A percentile compares a stretch with the other conserved stretches of the same genome.
Conservation (phyloP, 2,329 filamentous ascomycete species). For the Ceratocystis lukuohia region DNA sequence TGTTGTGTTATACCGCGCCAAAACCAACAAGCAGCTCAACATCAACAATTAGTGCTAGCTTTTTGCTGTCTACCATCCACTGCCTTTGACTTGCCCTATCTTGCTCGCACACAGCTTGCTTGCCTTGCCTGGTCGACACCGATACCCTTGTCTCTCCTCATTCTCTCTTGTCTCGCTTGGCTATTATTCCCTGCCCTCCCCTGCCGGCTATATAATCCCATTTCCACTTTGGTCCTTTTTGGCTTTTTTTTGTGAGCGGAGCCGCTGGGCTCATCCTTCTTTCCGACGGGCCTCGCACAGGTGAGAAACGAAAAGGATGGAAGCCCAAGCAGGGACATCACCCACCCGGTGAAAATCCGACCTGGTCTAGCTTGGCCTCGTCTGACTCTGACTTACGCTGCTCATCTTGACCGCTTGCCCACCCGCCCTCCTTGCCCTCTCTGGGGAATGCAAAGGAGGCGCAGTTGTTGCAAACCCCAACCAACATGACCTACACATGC, state of each 20-base stretch:
- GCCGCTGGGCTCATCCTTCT: constrained; percentile 12
- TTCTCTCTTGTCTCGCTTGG: constrained; percentile 7
- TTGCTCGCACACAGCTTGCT: too few relatives aligned
- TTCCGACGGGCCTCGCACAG: background rate
- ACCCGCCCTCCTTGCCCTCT: background rate
- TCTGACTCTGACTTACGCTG: background rate
- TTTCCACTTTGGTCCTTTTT: constrained; percentile 5
- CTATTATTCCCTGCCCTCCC: constrained; percentile 1
- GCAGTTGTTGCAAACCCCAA: background rate
- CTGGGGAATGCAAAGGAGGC: background rate
- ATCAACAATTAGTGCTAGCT: background rate
- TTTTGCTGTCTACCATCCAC: background rate
- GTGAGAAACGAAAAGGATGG: background rate
- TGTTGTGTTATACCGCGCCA: background rate
- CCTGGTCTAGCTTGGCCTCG: background rate
- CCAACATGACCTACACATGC: background rate
- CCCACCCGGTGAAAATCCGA: background rate
- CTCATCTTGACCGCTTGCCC: background rate
- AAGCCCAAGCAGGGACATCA: background rate
- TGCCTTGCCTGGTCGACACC: background rate
- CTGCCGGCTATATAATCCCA: constrained; percentile 4
- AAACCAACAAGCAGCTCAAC: background rate
- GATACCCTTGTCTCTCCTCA: constrained; percentile 3
- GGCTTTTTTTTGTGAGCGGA: constrained; percentile 3
- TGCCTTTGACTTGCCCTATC: too few relatives aligned